Conservation (phyloP, 768 basidiomycete species). For the Hygrocybe punicea region DNA sequence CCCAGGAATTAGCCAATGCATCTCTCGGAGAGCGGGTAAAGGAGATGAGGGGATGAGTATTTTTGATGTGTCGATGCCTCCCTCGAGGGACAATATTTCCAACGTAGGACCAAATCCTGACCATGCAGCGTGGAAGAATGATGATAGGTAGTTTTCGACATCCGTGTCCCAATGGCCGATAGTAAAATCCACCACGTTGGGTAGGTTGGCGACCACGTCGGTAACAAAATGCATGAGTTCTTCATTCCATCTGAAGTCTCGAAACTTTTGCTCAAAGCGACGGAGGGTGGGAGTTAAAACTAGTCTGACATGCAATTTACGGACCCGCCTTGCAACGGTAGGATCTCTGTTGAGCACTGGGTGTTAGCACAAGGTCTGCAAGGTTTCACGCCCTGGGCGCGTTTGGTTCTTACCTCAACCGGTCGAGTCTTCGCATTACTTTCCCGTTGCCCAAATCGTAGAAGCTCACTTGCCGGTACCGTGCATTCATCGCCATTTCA, state of each 20-base stretch:
- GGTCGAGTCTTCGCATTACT: not conserved
- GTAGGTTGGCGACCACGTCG: not conserved
- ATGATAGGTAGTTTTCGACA: not conserved
- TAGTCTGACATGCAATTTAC: not conserved
- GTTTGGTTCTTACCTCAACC: not conserved
- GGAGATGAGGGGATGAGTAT: not conserved
- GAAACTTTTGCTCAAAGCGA: not conserved
- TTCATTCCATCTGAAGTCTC: not conserved
- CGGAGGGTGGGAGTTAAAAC: not conserved
- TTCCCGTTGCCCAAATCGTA: not conserved
- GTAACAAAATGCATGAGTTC: not conserved
- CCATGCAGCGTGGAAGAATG: not conserved
- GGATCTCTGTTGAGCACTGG: not conserved
- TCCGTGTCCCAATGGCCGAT: not conserved
- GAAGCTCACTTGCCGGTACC: not conserved
- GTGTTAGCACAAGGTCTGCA: not conserved
- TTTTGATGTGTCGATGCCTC: not conserved
- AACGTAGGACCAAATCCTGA: not conserved
- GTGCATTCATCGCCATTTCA: slow-evolving; percentile 2
- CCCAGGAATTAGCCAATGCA: not conserved
- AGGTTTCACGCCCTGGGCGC: too few species aligned
- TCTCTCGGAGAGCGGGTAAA: slow-evolving; percentile 2
- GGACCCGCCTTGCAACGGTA: not conserved
- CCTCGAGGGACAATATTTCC: not conserved
- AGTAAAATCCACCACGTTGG: not conserved